phyloP scores from a whole-genome alignment of 371 early-diverging fungal genomes.

The Mortierella sp. region DNA sequence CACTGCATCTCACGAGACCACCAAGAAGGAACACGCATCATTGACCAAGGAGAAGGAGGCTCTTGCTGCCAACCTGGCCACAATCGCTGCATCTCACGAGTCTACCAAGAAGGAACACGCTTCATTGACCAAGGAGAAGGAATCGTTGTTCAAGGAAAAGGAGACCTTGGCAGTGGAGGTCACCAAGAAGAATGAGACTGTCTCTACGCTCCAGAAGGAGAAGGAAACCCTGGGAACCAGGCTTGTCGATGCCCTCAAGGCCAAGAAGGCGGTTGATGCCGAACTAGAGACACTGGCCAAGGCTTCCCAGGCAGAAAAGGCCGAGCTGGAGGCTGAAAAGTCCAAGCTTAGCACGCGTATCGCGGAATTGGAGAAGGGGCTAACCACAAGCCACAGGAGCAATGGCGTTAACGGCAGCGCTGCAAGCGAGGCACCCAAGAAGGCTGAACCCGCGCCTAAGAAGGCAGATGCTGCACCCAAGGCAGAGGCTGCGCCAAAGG shows the following conservation, averaged over 20 bases:
- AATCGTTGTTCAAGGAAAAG: conserved; percentile 28
- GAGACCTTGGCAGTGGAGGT: conserved; percentile 10
- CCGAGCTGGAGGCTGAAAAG: conserved; percentile 28
- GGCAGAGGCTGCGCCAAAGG: no score
- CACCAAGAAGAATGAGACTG: conserved; percentile 15
- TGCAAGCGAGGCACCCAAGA: conserved; percentile 1
- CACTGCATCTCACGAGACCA: conserved; percentile 12
- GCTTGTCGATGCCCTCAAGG: conserved; percentile 14
- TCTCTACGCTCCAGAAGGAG: conserved; percentile 17
- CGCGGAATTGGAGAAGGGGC: conserved; percentile 33
- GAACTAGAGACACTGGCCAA: conserved; percentile 23
- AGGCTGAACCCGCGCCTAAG: background rate
- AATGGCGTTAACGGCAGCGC: background rate
- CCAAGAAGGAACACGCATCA: conserved; percentile 23
- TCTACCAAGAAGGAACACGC: conserved; percentile 32
- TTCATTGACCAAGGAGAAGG: conserved; percentile 13
- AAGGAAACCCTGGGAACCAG: conserved; percentile 9
- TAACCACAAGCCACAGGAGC: conserved; percentile 8
- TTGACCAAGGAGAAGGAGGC: conserved; percentile 23
- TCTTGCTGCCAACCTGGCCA: conserved; percentile 27
- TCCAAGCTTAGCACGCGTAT: conserved; percentile 21
- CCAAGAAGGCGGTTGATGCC: conserved; percentile 24
- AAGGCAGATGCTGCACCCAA: no score
- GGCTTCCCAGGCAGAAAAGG: conserved; percentile 20
- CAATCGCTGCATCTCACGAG: background rate